phyloP scores from a whole-genome alignment of 768 basidiomycete genomes.

The Boletellus emodensis region DNA sequence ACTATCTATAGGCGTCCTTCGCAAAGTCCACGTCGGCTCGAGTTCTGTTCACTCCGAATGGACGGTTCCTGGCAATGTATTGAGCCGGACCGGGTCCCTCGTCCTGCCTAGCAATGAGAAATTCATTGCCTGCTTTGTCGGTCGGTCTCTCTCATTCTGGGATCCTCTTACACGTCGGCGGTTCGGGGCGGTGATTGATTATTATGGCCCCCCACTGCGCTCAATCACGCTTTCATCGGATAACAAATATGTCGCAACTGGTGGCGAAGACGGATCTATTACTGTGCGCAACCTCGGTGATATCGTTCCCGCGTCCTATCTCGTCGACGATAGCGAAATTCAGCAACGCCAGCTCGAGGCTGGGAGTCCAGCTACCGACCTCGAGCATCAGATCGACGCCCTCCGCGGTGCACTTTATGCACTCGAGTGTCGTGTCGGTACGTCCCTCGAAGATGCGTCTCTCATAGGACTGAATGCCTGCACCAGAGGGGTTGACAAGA shows the following conservation, averaged over 20 bases:
- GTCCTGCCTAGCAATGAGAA: neutral
- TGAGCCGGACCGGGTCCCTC: neutral
- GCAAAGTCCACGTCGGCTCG: neutral
- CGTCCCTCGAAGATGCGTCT: neutral
- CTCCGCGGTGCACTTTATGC: neutral
- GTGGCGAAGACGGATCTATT: neutral
- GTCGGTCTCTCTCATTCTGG: slow-evolving; percentile 7
- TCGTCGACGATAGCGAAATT: neutral
- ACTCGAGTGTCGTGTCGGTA: neutral
- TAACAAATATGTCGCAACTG: neutral
- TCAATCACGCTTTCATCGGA: slow-evolving; percentile 5
- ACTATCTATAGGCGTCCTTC: neutral
- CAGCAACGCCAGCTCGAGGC: no score
- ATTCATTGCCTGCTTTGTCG: neutral
- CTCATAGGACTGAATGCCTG: neutral
- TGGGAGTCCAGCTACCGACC: no score
- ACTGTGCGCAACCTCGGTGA: neutral
- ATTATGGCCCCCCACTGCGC: neutral
- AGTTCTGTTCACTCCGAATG: neutral
- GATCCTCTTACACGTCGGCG: neutral
- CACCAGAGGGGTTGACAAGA: neutral
- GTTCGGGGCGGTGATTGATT: neutral
- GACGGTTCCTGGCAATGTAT: neutral
- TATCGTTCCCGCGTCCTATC: neutral
- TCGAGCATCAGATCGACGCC: neutral